These are phyloP conservation scores for Globisporangium carolinianum DNA, from an alignment of 352 stramenopile genomes.

Conservation along the genomic window DNA sequence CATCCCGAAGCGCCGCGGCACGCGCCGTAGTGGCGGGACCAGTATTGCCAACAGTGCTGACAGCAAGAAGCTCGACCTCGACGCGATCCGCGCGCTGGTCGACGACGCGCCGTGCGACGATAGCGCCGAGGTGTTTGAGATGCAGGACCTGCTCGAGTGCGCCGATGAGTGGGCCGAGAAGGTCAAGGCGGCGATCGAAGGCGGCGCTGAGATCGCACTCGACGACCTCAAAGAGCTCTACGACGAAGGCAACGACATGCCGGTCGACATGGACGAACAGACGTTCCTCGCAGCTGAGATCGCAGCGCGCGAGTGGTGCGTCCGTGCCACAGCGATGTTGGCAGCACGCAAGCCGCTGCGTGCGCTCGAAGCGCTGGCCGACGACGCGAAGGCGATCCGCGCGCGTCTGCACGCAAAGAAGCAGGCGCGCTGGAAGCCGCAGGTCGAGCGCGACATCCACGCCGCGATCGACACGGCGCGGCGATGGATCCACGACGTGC, in stretches of 20 bases:
- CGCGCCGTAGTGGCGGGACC: conserved; percentile 35
- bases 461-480: conserved; percentile 54
- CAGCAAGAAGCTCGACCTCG: conserved; percentile 77
- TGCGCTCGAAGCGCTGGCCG: conserved; percentile 47
- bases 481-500: conserved; percentile 72
- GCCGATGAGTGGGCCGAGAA: conserved; percentile 79
- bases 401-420: conserved; percentile 67
- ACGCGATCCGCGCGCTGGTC: conserved; percentile 73
- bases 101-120: conserved; percentile 84
- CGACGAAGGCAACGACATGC: conserved; percentile 77
- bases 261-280: conserved; percentile 86
- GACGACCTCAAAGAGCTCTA: conserved; percentile 66
- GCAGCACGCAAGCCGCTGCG: conserved; percentile 52
- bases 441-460: conserved; percentile 76
- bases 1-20: conserved; percentile 70
- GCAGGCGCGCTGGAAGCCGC: conserved; percentile 76
- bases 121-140: conserved; percentile 83
- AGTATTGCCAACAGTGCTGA: conserved; percentile 6
- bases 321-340: conserved; percentile 42
- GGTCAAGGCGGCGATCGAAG: conserved; percentile 73
- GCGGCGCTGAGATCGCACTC: conserved; percentile 58
- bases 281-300: conserved; percentile 76
- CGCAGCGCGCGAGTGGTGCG: conserved; percentile 69
- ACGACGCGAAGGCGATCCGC: conserved; percentile 67
- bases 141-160: conserved; percentile 85